Percentiles rank a stretch among this genome's conserved stretches.
Conservation (phyloP, 192 early-diverging fungal genomes). For the Backusella tarrabulga region DNA sequence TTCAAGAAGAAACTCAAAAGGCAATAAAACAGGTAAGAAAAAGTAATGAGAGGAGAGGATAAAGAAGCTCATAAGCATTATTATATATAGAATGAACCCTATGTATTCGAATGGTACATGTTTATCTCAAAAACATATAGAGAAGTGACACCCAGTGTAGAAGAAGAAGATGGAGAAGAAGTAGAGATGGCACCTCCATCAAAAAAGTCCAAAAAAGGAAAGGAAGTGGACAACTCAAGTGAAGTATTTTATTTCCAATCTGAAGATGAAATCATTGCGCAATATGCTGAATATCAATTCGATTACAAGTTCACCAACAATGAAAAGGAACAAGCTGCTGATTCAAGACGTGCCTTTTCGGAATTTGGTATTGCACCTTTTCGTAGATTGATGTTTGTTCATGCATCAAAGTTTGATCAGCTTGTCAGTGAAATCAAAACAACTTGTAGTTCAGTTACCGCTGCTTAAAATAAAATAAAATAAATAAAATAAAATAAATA, state of each 20-base stretch:
- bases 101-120: constrained; percentile 80
- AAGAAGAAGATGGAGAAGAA: constrained; percentile 48
- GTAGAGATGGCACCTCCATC: constrained; percentile 23
- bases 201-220: constrained; percentile 43
- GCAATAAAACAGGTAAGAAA: constrained; percentile 61
- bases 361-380: constrained; percentile 83
- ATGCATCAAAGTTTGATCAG: constrained; percentile 50
- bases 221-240: not conserved
- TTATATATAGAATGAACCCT: constrained; percentile 59
- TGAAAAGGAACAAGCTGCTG: constrained; percentile 58
- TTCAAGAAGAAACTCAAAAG: constrained; percentile 78
- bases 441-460: constrained; percentile 26
- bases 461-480: not conserved
- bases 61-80: not conserved
- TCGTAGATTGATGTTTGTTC: constrained; percentile 64
- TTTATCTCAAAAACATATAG: constrained; percentile 79
- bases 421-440: constrained; percentile 48
- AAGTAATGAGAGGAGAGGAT: not conserved
- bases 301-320: constrained; percentile 81
- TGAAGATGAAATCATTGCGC: constrained; percentile 90
- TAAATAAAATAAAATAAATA: not conserved
- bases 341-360: constrained; percentile 77
- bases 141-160: constrained; percentile 64
- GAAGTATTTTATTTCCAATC: constrained; percentile 78
- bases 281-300: constrained; percentile 68